These are phyloP conservation scores for Borovskyia barvae DNA, from an alignment of 208 protist species.

Conservation along the genomic window DNA sequence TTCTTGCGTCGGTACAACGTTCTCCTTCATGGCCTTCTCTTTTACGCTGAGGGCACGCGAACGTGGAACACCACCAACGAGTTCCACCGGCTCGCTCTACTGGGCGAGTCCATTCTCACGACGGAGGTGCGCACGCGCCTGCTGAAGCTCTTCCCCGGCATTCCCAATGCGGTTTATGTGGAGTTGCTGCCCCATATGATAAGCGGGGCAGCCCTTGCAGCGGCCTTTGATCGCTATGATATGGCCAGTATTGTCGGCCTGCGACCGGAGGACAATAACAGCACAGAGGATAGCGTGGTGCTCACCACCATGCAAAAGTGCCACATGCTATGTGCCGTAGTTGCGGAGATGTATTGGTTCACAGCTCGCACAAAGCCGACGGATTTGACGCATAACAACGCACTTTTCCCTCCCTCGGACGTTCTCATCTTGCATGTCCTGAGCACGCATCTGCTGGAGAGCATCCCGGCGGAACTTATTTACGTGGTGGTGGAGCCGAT, in stretches of 20 bases:
- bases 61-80: conserved; percentile 78
- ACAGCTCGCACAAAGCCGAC: conserved; percentile 70
- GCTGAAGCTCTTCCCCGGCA: conserved; percentile 67
- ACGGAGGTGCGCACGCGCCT: conserved; percentile 54
- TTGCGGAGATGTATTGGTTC: conserved; percentile 90
- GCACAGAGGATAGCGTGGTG: too few relatives aligned
- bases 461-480: conserved; percentile 75
- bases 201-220: conserved; percentile 29
- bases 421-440: conserved; percentile 86
- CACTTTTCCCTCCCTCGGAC: conserved; percentile 87
- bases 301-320: conserved; percentile 27
- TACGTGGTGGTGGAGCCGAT: conserved; percentile 44
- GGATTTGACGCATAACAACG: conserved; percentile 88
- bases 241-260: conserved; percentile 30
- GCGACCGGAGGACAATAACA: conserved; percentile 2
- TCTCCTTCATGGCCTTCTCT: conserved; percentile 81
- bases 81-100: conserved; percentile 71
- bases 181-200: conserved; percentile 24
- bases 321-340: conserved; percentile 71
- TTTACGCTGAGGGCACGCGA: conserved; percentile 48
- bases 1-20: conserved; percentile 89
- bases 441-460: conserved; percentile 72
- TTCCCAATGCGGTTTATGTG: conserved; percentile 28
- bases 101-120: conserved; percentile 56
- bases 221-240: conserved; percentile 56